phyloP scores from a whole-genome alignment of 2,329 filamentous ascomycete genomes.

The Fusarium nygamai region DNA sequence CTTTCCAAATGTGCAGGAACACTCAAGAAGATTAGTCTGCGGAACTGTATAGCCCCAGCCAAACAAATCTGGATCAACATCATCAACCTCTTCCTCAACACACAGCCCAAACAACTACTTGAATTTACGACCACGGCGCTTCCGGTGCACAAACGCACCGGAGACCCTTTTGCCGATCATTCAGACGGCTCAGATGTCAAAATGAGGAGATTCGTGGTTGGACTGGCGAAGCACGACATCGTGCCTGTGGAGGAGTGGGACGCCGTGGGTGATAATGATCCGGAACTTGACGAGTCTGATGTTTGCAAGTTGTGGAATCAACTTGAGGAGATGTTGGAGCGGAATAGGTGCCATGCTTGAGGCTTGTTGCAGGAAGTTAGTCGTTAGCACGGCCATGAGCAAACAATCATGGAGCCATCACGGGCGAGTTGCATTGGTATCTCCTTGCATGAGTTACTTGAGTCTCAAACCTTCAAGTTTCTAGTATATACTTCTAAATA shows the following conservation, averaged over 20 bases:
- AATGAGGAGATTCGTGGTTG: conserved; percentile 1
- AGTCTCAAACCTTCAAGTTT: background rate
- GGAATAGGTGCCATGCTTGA: background rate
- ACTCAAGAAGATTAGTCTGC: background rate
- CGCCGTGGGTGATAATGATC: background rate
- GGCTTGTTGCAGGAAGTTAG: background rate
- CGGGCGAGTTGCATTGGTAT: background rate
- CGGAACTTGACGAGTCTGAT: conserved; percentile 1
- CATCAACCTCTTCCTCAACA: background rate
- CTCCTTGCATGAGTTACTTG: too few species aligned
- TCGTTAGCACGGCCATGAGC: background rate
- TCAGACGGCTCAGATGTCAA: background rate
- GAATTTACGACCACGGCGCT: background rate
- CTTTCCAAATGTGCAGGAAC: background rate
- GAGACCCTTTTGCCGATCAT: rapidly evolving
- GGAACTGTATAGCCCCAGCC: background rate
- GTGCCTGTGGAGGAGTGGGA: background rate
- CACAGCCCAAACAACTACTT: background rate
- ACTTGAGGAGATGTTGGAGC: background rate
- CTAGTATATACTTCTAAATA: background rate
- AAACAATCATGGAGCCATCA: background rate
- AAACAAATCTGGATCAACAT: background rate
- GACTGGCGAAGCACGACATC: background rate
- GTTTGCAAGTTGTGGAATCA: background rate
- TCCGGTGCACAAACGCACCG: background rate